Evolutionary conservation across 1,284 basidiomycete species (phyloP).

Genomic region (Microbotryomycetes sp.): DNA sequence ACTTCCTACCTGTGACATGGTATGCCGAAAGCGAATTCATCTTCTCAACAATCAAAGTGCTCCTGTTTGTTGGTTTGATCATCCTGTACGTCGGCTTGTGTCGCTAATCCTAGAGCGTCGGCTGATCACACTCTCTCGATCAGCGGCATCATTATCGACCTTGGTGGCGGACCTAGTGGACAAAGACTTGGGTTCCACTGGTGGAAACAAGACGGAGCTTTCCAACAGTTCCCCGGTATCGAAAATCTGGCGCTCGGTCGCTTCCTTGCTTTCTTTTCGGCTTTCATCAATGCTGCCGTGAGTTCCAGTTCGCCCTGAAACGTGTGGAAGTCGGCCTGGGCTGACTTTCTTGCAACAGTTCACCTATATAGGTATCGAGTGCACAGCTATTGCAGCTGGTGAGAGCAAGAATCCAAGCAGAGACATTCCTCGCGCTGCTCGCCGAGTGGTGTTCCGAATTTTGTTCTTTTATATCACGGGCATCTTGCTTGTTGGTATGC

Average conservation of each 20-base stretch:
- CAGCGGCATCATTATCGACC: conserved; percentile 45
- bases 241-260: conserved; percentile 30
- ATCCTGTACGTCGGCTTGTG: conserved; percentile 42
- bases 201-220: conserved; percentile 63
- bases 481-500: conserved; percentile 55
- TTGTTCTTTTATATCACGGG: conserved; percentile 51
- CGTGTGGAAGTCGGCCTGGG: too few relatives aligned
- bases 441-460: conserved; percentile 65
- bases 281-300: conserved; percentile 35
- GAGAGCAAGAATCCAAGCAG: conserved; percentile 41
- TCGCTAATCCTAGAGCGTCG: neutral
- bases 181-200: conserved; percentile 62
- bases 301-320: too few relatives aligned
- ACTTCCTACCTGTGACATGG: conserved; percentile 17
- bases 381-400: conserved; percentile 72
- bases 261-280: conserved; percentile 43
- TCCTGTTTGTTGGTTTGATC: conserved; percentile 22
- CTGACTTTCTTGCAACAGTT: too few relatives aligned
- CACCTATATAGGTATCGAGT: conserved; percentile 56
- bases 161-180: conserved; percentile 59
- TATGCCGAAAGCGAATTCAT: conserved; percentile 26
- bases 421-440: conserved; percentile 62
- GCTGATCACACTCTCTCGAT: conserved; percentile 11
- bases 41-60: conserved; percentile 18
- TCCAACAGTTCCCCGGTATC: conserved; percentile 41